Evolutionary conservation across 2,329 filamentous ascomycete species (phyloP).

Genomic region (Myriosclerotinia scirpicola): DNA sequence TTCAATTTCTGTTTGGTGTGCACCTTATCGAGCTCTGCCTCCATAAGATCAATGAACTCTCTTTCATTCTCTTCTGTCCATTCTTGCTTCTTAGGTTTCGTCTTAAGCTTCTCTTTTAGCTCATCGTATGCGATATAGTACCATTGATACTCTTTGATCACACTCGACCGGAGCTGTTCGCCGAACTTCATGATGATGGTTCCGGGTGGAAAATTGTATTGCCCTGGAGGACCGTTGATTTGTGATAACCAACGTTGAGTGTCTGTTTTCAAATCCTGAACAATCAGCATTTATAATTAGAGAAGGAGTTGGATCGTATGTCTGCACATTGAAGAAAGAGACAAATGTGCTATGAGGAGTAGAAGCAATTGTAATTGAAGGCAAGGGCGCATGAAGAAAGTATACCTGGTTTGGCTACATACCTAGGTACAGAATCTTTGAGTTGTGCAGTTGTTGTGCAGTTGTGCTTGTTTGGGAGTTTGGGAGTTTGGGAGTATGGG

Average conservation of each 20-base stretch:
- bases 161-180: conserved; percentile 90
- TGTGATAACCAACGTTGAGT: conserved; percentile 28
- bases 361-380: not conserved
- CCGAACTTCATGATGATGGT: conserved; percentile 79
- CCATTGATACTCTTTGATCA: conserved; percentile 96
- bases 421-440: no score
- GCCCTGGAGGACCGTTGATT: conserved; percentile 23
- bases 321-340: not conserved
- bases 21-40: conserved; percentile 94
- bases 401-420: no score
- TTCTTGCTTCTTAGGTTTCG: conserved; percentile 55
- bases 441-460: no score
- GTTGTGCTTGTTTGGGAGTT: no score
- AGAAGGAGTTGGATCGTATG: not conserved
- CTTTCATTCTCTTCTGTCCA: conserved; percentile 95
- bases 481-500: no score
- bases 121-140: conserved; percentile 98
- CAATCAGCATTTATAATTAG: conserved; percentile 33
- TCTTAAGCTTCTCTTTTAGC: conserved; percentile 83
- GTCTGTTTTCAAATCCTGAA: conserved; percentile 35
- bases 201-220: conserved; percentile 45
- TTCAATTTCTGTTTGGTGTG: conserved; percentile 98
- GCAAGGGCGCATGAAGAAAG: not conserved
- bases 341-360: not conserved
- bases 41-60: conserved; percentile 80